phyloP scores from a whole-genome alignment of 768 basidiomycete genomes.

The Scleroderma citrinum region DNA sequence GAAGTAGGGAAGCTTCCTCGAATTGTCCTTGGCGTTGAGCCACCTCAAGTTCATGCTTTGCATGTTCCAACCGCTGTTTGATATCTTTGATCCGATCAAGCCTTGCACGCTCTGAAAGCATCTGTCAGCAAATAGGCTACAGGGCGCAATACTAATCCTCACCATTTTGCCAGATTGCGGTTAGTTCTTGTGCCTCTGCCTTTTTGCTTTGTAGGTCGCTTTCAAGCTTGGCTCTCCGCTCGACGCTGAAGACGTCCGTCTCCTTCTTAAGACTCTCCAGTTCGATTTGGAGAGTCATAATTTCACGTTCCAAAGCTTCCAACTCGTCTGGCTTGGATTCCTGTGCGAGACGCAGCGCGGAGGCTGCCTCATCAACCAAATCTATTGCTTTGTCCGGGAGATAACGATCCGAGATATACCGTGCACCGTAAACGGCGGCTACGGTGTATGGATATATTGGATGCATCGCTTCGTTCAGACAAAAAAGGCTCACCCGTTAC shows the following conservation, averaged over 20 bases:
- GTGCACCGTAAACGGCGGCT: conserved; percentile 80
- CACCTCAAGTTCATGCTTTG: conserved; percentile 81
- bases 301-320: conserved; percentile 75
- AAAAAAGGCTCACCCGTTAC: conserved; percentile 60
- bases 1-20: conserved; percentile 76
- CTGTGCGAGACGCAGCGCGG: conserved; percentile 79
- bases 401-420: conserved; percentile 84
- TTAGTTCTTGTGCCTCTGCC: conserved; percentile 54
- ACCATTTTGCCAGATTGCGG: conserved; percentile 72
- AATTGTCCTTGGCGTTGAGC: conserved; percentile 87
- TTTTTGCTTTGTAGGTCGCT: conserved; percentile 53
- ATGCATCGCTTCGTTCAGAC: neutral
- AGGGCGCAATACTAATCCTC: conserved; percentile 4
- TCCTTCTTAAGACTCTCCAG: conserved; percentile 87
- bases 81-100: conserved; percentile 66
- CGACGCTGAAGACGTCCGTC: conserved; percentile 75
- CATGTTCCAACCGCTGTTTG: conserved; percentile 71
- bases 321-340: conserved; percentile 84
- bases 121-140: neutral
- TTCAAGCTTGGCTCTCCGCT: conserved; percentile 65
- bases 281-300: conserved; percentile 86
- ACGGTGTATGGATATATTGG: neutral
- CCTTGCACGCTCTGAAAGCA: conserved; percentile 53
- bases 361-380: conserved; percentile 90
- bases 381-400: conserved; percentile 92